These are phyloP conservation scores for Chytridium lagenaria DNA, from an alignment of 371 early-diverging fungal genomes.

Conservation along the genomic window DNA sequence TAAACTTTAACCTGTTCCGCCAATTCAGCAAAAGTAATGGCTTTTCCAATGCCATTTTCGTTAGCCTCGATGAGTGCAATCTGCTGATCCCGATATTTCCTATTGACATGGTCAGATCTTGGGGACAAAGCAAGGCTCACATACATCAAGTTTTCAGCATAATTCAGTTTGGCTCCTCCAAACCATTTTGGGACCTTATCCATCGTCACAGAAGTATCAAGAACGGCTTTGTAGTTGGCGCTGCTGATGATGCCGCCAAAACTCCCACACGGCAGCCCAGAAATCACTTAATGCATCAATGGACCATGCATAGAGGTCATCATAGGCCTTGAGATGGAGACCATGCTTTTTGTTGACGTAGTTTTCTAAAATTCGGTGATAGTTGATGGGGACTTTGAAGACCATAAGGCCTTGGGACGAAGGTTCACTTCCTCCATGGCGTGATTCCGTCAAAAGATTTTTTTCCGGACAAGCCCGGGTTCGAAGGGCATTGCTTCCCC, in stretches of 20 bases:
- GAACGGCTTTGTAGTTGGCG: constrained; percentile 52
- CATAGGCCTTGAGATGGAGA: constrained; percentile 53
- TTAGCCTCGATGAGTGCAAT: constrained; percentile 78
- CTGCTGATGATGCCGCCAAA: constrained; percentile 71
- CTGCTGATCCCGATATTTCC: constrained; percentile 55
- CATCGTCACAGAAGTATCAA: constrained; percentile 76
- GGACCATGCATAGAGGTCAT: constrained; percentile 85
- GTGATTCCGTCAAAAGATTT: too few relatives aligned
- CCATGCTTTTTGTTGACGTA: constrained; percentile 68
- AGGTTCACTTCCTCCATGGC: not conserved
- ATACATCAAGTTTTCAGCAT: constrained; percentile 85
- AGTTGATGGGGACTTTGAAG: constrained; percentile 1
- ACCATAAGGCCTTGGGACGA: not conserved
- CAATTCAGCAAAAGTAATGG: constrained; percentile 79
- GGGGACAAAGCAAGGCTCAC: constrained; percentile 3
- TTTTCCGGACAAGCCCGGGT: too few relatives aligned
- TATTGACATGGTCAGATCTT: not conserved
- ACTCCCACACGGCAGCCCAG: constrained; percentile 92
- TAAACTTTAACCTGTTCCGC: constrained; percentile 72
- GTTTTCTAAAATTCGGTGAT: constrained; percentile 73
- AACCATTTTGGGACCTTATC: constrained; percentile 92
- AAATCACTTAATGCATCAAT: constrained; percentile 72
- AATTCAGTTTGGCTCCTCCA: constrained; percentile 80
- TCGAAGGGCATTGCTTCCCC: too few relatives aligned
- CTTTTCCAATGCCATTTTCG: constrained; percentile 45